phyloP scores from a whole-genome alignment of 2,329 filamentous ascomycete genomes.

The Escovopsis sp. region DNA sequence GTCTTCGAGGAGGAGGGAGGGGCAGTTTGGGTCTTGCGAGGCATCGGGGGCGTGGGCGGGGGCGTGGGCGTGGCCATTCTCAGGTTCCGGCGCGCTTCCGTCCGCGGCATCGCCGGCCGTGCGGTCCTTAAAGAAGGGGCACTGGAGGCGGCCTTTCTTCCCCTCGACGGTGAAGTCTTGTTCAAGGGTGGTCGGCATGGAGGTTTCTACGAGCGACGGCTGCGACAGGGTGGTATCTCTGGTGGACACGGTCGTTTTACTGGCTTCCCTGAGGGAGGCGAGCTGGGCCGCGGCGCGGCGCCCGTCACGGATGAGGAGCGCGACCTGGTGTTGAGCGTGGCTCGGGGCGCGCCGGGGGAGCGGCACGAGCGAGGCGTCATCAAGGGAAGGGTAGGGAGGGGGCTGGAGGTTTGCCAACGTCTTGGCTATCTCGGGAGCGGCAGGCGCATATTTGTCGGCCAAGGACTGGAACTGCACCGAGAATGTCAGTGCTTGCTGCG shows the following conservation, averaged over 20 bases:
- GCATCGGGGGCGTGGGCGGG: conserved; percentile 30
- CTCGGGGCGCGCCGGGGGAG: conserved; percentile 32
- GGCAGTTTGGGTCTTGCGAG: conserved; percentile 45
- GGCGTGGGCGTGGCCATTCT: conserved; percentile 20
- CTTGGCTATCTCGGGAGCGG: conserved; percentile 49
- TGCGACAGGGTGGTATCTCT: conserved; percentile 30
- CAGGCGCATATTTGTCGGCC: conserved; percentile 52
- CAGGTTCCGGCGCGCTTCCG: conserved; percentile 8
- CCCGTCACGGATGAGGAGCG: conserved; percentile 48
- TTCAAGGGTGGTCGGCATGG: conserved; percentile 55
- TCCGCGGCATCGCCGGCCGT: conserved; percentile 10
- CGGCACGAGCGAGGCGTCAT: conserved; percentile 36
- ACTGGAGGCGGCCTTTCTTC: conserved; percentile 62
- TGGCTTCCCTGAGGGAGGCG: conserved; percentile 30
- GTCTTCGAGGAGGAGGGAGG: conserved; percentile 47
- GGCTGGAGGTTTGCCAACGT: conserved; percentile 52
- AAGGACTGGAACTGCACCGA: conserved; percentile 42
- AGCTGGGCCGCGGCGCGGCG: conserved; percentile 41
- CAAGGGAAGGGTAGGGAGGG: conserved; percentile 34
- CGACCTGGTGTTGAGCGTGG: conserved; percentile 36
- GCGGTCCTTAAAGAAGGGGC: conserved; percentile 51
- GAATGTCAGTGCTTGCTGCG: neutral
- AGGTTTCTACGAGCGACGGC: conserved; percentile 32
- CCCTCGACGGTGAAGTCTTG: conserved; percentile 83
- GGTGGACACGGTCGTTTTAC: conserved; percentile 36